Evolutionary conservation across 805 yeast species (phyloP).

Genomic region (Candida lessepsii): DNA sequence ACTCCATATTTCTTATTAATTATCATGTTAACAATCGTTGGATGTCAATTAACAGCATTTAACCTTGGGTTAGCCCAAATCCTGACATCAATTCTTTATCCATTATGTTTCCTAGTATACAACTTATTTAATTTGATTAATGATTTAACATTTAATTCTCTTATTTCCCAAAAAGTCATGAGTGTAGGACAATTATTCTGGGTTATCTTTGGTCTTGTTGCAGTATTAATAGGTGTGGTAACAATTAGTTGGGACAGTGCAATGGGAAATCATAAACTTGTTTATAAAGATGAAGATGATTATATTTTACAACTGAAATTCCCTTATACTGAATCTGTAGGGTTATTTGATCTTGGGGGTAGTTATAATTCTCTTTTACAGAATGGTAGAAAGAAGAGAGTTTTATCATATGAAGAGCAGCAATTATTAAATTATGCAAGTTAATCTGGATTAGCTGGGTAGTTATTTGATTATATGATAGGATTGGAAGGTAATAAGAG

Average conservation of each 20-base stretch:
- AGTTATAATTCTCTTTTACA: not conserved
- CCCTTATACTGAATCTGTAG: slow-evolving; percentile 13
- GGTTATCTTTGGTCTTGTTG: slow-evolving; percentile 45
- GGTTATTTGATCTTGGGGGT: not conserved
- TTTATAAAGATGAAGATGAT: slow-evolving; percentile 13
- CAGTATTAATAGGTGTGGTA: slow-evolving; percentile 67
- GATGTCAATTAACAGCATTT: slow-evolving; percentile 68
- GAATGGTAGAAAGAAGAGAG: slow-evolving; percentile 8
- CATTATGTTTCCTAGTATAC: slow-evolving; percentile 80
- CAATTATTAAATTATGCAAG: slow-evolving; percentile 1
- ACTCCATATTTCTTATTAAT: slow-evolving; percentile 45
- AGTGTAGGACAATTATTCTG: slow-evolving; percentile 49
- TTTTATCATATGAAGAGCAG: slow-evolving; percentile 15
- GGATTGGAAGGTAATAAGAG: too few relatives aligned
- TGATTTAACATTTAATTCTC: slow-evolving; percentile 56
- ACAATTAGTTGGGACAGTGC: slow-evolving; percentile 56
- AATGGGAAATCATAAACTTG: slow-evolving; percentile 11
- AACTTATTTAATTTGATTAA: slow-evolving; percentile 58
- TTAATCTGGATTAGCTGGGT: too few relatives aligned
- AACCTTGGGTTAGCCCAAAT: slow-evolving; percentile 69
- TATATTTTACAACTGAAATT: slow-evolving; percentile 16
- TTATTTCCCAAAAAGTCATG: slow-evolving; percentile 45
- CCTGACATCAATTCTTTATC: slow-evolving; percentile 78
- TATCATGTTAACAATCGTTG: slow-evolving; percentile 60
- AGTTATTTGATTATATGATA: too few relatives aligned